phyloP scores from a whole-genome alignment of 805 yeast genomes.

The Kazachstania taianensis region DNA sequence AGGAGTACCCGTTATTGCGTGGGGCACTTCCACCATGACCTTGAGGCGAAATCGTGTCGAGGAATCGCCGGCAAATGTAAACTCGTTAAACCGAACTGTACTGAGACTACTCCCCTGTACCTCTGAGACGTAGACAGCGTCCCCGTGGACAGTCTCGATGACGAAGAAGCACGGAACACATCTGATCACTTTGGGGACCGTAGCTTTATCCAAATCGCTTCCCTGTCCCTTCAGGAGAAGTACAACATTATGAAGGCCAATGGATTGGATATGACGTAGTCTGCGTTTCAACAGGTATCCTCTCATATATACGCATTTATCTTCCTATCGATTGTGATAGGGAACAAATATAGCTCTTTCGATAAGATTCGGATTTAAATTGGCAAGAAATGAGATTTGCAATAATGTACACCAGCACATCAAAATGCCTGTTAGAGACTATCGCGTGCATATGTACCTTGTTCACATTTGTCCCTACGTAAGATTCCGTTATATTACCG shows the following conservation, averaged over 20 bases:
- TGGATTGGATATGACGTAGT: constrained; percentile 22
- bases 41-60: constrained; percentile 12
- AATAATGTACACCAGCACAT: not conserved
- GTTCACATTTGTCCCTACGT: not conserved
- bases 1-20: constrained; percentile 1
- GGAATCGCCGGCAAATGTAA: constrained; percentile 13
- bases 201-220: not conserved
- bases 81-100: constrained; percentile 19
- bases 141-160: constrained; percentile 15
- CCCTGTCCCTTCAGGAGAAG: constrained; percentile 2
- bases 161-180: constrained; percentile 17
- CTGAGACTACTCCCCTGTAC: constrained; percentile 12
- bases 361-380: too few relatives aligned
- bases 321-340: too few relatives aligned
- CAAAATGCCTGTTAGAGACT: too few relatives aligned
- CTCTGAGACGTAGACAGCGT: constrained; percentile 21
- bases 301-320: constrained; percentile 6
- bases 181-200: constrained; percentile 2
- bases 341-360: too few relatives aligned
- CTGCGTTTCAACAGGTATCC: constrained; percentile 13
- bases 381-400: not conserved
- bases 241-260: constrained; percentile 14
- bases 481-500: too few relatives aligned
- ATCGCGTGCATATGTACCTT: too few relatives aligned
- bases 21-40: constrained; percentile 16